phyloP scores from a whole-genome alignment of 345 rosid genomes.

The Physaria fendleri region DNA sequence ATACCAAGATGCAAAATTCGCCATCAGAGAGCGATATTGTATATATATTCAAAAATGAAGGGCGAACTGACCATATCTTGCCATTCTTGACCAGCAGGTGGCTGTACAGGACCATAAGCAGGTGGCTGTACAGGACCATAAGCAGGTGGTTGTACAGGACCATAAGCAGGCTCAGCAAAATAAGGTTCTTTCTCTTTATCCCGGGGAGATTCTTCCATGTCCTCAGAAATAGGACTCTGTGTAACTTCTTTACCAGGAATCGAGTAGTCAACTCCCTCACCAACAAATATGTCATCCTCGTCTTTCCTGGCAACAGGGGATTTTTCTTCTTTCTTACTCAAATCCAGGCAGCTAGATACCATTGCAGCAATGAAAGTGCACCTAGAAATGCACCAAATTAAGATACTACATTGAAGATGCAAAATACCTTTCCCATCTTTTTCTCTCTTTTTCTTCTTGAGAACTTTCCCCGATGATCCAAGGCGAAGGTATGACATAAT shows the following conservation, averaged over 20 bases:
- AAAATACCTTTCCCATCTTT: slow-evolving; percentile 64
- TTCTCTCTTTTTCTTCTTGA: slow-evolving; percentile 98
- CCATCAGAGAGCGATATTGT: not conserved
- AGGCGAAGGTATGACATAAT: slow-evolving; percentile 97
- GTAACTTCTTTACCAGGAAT: slow-evolving; percentile 74
- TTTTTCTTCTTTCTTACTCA: slow-evolving; percentile 50
- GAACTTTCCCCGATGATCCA: slow-evolving; percentile 97
- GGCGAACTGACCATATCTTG: slow-evolving; percentile 55
- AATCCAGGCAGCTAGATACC: no score
- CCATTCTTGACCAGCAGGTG: slow-evolving; percentile 76
- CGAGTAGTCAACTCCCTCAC: slow-evolving; percentile 69
- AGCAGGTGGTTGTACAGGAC: slow-evolving; percentile 73
- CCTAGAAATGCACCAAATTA: not conserved
- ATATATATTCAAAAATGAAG: not conserved
- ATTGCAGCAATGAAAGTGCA: not conserved
- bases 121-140: slow-evolving; percentile 82
- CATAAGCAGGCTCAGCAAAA: slow-evolving; percentile 52
- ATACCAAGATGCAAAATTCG: not conserved
- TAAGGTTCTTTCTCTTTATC: slow-evolving; percentile 67
- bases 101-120: slow-evolving; percentile 76
- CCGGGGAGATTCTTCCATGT: slow-evolving; percentile 98
- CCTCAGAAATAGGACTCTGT: slow-evolving; percentile 90
- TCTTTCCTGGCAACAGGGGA: slow-evolving; percentile 55
- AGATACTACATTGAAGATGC: not conserved
- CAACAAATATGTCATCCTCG: slow-evolving; percentile 84